Conservation (phyloP, 2,329 filamentous ascomycete genomes). For the Beauveria caledonica region DNA sequence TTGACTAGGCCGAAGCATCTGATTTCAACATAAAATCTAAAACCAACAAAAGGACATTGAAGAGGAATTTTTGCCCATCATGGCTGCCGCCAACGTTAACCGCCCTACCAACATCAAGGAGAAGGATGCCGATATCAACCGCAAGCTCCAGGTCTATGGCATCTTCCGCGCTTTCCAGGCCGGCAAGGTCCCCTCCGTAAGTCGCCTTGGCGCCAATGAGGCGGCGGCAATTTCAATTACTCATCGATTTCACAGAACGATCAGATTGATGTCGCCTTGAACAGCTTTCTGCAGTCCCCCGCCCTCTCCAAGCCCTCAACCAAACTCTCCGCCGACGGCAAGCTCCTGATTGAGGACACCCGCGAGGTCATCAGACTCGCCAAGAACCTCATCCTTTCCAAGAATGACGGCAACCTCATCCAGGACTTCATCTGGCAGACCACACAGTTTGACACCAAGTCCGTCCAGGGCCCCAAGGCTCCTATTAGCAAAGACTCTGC, state of each 20-base stretch:
- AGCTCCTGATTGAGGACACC: constrained; percentile 67
- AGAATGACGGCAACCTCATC: constrained; percentile 89
- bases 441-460: constrained; percentile 59
- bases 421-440: constrained; percentile 98
- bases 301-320: constrained; percentile 61
- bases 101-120: constrained; percentile 62
- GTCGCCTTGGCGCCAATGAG: constrained; percentile 22
- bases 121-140: constrained; percentile 82
- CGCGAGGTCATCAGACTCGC: constrained; percentile 74
- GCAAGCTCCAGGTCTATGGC: constrained; percentile 91
- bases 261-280: constrained; percentile 90
- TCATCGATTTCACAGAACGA: constrained; percentile 55
- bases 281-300: constrained; percentile 71
- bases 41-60: not conserved
- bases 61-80: constrained; percentile 9
- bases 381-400: constrained; percentile 77
- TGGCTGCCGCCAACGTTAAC: constrained; percentile 48
- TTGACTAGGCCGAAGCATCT: constrained; percentile 7
- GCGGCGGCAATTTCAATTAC: not conserved
- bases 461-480: constrained; percentile 52
- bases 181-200: constrained; percentile 84
- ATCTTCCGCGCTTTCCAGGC: constrained; percentile 78
- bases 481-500: constrained; percentile 69
- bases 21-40: not conserved
- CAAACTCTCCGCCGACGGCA: constrained; percentile 76